Percentiles rank a stretch among this genome's conserved stretches.
Evolutionary conservation across 2,329 filamentous ascomycete species (phyloP).

Genomic region (Ophiostoma triangulosporum): DNA sequence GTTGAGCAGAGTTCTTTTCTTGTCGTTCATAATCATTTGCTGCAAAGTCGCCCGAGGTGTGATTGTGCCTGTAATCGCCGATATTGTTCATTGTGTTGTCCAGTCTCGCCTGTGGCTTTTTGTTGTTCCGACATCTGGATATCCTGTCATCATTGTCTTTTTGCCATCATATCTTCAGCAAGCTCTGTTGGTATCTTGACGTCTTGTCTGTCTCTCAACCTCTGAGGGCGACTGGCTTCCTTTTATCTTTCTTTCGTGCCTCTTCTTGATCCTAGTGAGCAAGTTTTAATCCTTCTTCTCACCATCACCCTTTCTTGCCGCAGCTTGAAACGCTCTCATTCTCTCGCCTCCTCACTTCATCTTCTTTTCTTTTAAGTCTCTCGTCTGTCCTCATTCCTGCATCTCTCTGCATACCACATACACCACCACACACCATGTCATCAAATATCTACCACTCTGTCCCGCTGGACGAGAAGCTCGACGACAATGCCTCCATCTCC

Average conservation of each 20-base stretch:
- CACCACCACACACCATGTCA: conserved; percentile 11
- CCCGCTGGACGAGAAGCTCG: conserved; percentile 24
- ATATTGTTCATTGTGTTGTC: background rate
- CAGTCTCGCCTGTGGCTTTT: conserved; percentile 3
- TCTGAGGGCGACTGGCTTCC: background rate
- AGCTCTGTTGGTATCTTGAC: conserved; percentile 1
- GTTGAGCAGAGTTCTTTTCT: background rate
- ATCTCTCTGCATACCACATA: background rate
- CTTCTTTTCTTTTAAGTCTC: conserved; percentile 2
- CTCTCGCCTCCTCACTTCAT: background rate
- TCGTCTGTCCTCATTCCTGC: background rate
- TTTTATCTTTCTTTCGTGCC: conserved; percentile 1
- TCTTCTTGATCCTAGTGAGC: background rate
- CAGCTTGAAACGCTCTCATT: background rate
- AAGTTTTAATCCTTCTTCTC: background rate
- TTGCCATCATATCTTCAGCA: background rate
- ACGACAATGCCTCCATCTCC: conserved; percentile 6
- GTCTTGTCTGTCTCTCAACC: background rate
- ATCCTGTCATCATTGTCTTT: background rate
- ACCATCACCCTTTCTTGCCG: background rate
- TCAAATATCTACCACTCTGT: conserved; percentile 23
- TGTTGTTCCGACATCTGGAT: background rate
- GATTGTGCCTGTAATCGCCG: background rate
- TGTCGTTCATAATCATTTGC: background rate
- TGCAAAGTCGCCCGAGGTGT: background rate